Conservation (phyloP, 2,329 filamentous ascomycete genomes). For the Sclerotinia nivalis region DNA sequence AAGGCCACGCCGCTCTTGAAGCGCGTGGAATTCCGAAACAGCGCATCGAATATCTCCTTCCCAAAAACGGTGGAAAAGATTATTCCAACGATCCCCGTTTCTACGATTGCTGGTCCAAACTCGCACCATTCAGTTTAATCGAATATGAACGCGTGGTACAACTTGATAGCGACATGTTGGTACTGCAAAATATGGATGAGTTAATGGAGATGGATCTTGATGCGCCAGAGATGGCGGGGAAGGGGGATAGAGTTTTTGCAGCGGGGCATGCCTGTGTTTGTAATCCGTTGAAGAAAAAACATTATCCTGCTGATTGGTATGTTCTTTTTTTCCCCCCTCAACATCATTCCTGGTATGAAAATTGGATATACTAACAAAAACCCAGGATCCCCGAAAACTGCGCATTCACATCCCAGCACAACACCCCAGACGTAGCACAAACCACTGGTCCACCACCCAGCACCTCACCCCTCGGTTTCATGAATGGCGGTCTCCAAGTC, state of each 20-base stretch:
- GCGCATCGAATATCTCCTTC: slow-evolving; percentile 71
- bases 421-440: slow-evolving; percentile 50
- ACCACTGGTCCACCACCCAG: slow-evolving; percentile 47
- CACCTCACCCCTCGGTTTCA: slow-evolving; percentile 51
- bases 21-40: slow-evolving; percentile 68
- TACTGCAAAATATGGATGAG: slow-evolving; percentile 84
- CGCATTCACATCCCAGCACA: slow-evolving; percentile 58
- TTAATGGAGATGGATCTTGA: slow-evolving; percentile 82
- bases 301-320: slow-evolving; percentile 76
- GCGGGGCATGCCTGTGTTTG: slow-evolving; percentile 84
- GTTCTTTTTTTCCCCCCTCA: slow-evolving; percentile 23
- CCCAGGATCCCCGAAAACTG: slow-evolving; percentile 53
- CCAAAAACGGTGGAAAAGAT: slow-evolving; percentile 59
- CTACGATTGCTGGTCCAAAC: slow-evolving; percentile 88
- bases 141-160: slow-evolving; percentile 80
- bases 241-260: slow-evolving; percentile 68
- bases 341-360: no score
- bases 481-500: slow-evolving; percentile 60
- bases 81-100: slow-evolving; percentile 80
- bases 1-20: slow-evolving; percentile 68
- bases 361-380: neutral
- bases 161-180: slow-evolving; percentile 87
- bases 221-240: slow-evolving; percentile 50
- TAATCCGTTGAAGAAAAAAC: slow-evolving; percentile 74
- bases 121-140: slow-evolving; percentile 72